Base-by-base conservation (phyloP, 768 basidiomycete species). In the Phylloporus scabripes region DNA sequence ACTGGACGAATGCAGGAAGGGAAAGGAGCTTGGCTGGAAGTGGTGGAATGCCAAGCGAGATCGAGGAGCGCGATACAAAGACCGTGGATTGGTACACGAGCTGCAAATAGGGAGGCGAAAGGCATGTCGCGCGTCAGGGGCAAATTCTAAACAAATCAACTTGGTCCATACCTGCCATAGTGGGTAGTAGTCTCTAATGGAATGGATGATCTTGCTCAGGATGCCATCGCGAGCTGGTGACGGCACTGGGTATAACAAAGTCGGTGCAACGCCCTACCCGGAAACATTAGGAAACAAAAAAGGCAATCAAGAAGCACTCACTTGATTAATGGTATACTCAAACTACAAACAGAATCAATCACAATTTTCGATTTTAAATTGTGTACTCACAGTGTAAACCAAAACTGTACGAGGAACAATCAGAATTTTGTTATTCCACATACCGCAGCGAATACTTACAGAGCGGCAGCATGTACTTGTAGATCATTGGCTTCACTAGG, bases 261-360 rank as follows among this genome's bases (percentile, higher is more conserved):
- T 95, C 1, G 95, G 94, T 15, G 91, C 77, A 7, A 97, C 81
- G 28, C 95, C 95, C 83, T 92, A 51, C 10, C 5, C 15, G 26
- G 8, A 40, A 32, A 4, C 2, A 14, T 40, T 52, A 18, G 56
- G 46, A 29, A 12, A 31, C 8, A 1, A 9, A 14, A 39, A 24
- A 32, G n/a, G 24, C 24, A 26, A 31, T 23, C 5, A 7, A 20
- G 10, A 15, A 39, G n/a, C 3, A 43, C 69, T 20, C 51, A 80
- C 86, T 69, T 91, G 88, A 61, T 94, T 94, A 56, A 94, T 94
- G 2, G 86, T 91, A 62, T 93, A 94, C 65, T 94, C 92, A 45
- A 92, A 82, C 88, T 91, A 76, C 73, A 31, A 64, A 50, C 48
- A 42, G 26, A 28, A 15, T 58, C 29, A 50, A 34, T 2, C 12